phyloP scores from a whole-genome alignment of 192 early-diverging fungal genomes.

The Neocallimastix lanati region DNA sequence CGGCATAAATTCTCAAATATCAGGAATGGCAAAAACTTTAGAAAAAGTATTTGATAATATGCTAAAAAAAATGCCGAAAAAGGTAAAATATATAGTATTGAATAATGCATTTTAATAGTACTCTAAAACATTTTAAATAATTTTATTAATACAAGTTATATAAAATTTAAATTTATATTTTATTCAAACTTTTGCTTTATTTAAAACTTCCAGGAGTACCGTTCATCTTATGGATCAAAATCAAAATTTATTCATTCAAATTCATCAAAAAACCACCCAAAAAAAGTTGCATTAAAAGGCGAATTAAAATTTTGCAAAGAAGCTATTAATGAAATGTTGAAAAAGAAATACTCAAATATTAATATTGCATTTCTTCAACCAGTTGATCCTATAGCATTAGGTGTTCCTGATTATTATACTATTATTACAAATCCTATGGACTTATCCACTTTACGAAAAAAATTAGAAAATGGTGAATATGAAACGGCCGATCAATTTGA shows the following conservation, averaged over 20 bases:
- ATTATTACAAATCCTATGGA: slow-evolving; percentile 85
- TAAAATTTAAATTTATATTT: no score
- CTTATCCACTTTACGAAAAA: slow-evolving; percentile 52
- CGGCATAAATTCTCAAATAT: slow-evolving; percentile 48
- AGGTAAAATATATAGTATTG: not conserved
- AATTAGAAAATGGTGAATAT: slow-evolving; percentile 50
- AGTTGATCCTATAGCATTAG: slow-evolving; percentile 68
- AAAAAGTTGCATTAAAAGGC: not conserved
- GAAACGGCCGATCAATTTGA: slow-evolving; percentile 43
- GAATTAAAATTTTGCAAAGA: not conserved
- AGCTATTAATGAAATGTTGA: not conserved
- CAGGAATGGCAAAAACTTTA: slow-evolving; percentile 45
- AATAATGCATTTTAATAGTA: no score
- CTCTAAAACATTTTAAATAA: no score
- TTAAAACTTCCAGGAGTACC: no score
- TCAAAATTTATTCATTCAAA: not conserved
- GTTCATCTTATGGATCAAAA: not conserved
- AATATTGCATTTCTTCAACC: slow-evolving; percentile 42
- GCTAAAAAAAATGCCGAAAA: slow-evolving; percentile 21
- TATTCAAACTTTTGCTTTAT: no score
- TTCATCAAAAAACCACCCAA: not conserved
- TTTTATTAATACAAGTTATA: no score
- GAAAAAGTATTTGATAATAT: slow-evolving; percentile 49
- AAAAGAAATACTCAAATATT: not conserved
- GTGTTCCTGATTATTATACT: slow-evolving; percentile 68